Percentiles rank a stretch among this genome's conserved stretches.
Evolutionary conservation across 108 stramenopile genomes (phyloP).

Genomic region (Skeletonema tropicum): DNA sequence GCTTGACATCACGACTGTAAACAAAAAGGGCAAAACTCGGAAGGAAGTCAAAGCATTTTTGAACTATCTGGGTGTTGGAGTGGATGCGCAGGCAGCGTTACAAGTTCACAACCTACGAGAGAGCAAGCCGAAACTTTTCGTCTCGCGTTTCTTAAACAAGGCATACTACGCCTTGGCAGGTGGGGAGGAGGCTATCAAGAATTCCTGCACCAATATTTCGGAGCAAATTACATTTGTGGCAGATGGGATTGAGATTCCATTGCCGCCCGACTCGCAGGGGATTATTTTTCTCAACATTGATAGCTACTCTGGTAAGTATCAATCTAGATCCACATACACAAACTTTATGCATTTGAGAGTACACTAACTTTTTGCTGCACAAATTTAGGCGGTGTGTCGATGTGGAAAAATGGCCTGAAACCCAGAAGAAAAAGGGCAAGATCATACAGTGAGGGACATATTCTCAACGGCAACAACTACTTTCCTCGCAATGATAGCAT

Average conservation of each 20-base stretch:
- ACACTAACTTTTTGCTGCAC: too few relatives aligned
- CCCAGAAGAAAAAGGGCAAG: constrained; percentile 24
- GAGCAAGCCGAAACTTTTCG: constrained; percentile 81
- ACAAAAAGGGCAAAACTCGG: constrained; percentile 53
- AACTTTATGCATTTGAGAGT: too few relatives aligned
- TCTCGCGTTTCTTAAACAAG: constrained; percentile 88
- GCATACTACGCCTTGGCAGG: constrained; percentile 90
- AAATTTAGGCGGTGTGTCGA: constrained; percentile 85
- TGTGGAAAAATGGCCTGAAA: constrained; percentile 77
- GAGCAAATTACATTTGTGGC: constrained; percentile 79
- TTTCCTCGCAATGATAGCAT: constrained; percentile 58
- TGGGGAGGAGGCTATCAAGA: constrained; percentile 88
- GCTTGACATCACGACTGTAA: constrained; percentile 63
- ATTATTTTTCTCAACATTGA: constrained; percentile 92
- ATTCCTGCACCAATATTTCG: constrained; percentile 65
- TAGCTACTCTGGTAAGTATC: constrained; percentile 85
- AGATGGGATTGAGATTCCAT: constrained; percentile 84
- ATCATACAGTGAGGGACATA: constrained; percentile 37
- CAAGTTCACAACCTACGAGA: constrained; percentile 86
- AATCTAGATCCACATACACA: too few relatives aligned
- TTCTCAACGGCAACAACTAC: constrained; percentile 9
- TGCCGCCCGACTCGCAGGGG: constrained; percentile 88
- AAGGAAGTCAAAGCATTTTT: constrained; percentile 74
- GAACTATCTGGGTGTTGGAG: constrained; percentile 92
- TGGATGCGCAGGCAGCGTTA: constrained; percentile 86